Base-by-base conservation (phyloP, 2,329 filamentous ascomycete species). In the Mycosphaerelloides madeirae region DNA sequence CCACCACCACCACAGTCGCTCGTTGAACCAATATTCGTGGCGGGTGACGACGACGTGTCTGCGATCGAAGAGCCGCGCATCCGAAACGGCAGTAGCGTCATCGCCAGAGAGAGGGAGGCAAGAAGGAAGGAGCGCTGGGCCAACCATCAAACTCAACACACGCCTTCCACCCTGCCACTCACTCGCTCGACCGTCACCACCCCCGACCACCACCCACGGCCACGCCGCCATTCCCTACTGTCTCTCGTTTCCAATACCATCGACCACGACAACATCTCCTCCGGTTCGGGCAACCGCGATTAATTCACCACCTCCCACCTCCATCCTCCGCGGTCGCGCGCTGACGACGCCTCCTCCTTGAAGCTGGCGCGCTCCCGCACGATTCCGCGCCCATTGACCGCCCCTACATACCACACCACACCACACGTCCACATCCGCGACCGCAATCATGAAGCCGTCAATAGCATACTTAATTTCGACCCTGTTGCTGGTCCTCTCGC, bases 401-500 rank as follows among this genome's bases (percentile, higher is more conserved):
- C 9, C 18, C 12, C 18, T 37, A 48, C 43, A 44, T 16, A 41
- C 41, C 22, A 46, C 42, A 28, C 13, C 33, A 25, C 22, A 25
- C 22, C 22, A 25, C 22, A 25, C 22, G 6, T 25, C 31, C 37
- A 37, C 31, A 14, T 25, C 34, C 41, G 31, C 46, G 25, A 44
- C 49, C 48, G 41, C 48, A 43, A 53, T 31, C 45, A 60, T 59
- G 58, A 55, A 46, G 52, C 44, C 44, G 40, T 58, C 58, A 51
- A 46, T 55, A 53, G 29, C 53, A 54, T 56, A 55, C 15, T 47
- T 59, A 54, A 48, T 50, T 39, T 38, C 53, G 25, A 32, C 54
- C 44, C 58, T 66, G 37, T 59, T 68, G 41, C 55, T 64, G 42
- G 55, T 61, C 48, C 41, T 61, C 43, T 63, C 78, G 40, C 68